Evolutionary conservation across 805 yeast genomes (phyloP), one percentile per base, ranked within the genome.

Genomic region (Spencermartinsiella europaea): DNA sequence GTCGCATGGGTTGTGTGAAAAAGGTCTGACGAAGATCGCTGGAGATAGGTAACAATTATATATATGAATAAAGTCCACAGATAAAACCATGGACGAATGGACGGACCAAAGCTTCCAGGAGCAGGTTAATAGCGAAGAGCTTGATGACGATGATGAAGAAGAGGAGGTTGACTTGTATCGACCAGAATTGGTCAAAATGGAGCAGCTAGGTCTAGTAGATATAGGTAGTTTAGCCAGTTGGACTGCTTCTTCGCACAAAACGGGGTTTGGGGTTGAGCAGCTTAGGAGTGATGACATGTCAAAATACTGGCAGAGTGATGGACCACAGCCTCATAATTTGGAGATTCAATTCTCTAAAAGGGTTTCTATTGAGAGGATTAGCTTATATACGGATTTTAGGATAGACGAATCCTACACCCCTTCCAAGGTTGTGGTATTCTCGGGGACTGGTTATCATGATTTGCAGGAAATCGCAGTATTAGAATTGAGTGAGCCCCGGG

Each of bases 331-430:
- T 0, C 99, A 93, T 66, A 71, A 69, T 21, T 69, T 93, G 4
- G 85, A 85, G 40, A 76, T 88, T 1, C 89, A 80, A 58, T 93
- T 93, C 63, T 73, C 89, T 25, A 89, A 85, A 58, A 73, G 79
- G 42, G 95, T 89, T 3, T 71, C 79, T 17, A 66, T 93, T 2
- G 79, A 81, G 42, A 64, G 85, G 44, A 65, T 93, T 1, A 79
- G 88, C 0, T 58, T 93, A 3, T 93, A 79, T 64, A 75, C 85
- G 17, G 86, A 90, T 56, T 79, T 75, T 55, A 62, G 70, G 2
- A 67, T 78, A 3, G 99, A 93, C 64, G 98, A 93, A 62, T 85
- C 95, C 17, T 93, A 95, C 60, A 89, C 99, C 0, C 99, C 99
- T 1, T 74, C 81, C 8, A 74, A 73, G 51, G 73, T 89, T 27